phyloP scores from a whole-genome alignment of 139 green algal species.

The Volvox africanus region DNA sequence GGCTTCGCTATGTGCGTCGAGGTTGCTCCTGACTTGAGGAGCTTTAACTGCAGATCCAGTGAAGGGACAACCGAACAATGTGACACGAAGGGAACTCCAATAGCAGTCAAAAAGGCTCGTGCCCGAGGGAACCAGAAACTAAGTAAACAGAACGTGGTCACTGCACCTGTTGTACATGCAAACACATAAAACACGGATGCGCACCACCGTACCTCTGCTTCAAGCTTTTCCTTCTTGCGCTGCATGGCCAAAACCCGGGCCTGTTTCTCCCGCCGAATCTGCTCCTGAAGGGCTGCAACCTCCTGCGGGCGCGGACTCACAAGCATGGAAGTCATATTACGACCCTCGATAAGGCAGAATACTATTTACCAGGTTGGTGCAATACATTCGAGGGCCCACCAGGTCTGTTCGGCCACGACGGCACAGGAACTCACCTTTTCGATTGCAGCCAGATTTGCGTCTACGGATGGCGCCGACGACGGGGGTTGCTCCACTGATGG shows the following conservation, averaged over 20 bases:
- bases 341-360: background rate
- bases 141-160: too few relatives aligned
- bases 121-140: too few relatives aligned
- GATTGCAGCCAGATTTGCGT: background rate
- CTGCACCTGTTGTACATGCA: too few relatives aligned
- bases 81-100: too few relatives aligned
- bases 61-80: too few relatives aligned
- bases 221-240: background rate
- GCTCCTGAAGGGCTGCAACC: conserved; percentile 3
- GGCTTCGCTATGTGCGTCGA: too few relatives aligned
- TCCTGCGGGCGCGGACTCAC: background rate
- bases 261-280: background rate
- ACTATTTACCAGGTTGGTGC: background rate
- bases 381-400: background rate
- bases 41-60: too few relatives aligned
- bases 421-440: background rate
- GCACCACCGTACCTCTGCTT: background rate
- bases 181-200: background rate
- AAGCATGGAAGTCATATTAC: background rate
- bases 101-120: too few relatives aligned
- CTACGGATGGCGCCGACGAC: background rate
- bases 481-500: background rate
- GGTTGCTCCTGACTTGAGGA: too few relatives aligned
- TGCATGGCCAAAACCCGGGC: background rate
- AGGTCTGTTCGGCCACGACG: too few relatives aligned